phyloP scores from a whole-genome alignment of 768 basidiomycete species.

The Tulasnella sp. region DNA sequence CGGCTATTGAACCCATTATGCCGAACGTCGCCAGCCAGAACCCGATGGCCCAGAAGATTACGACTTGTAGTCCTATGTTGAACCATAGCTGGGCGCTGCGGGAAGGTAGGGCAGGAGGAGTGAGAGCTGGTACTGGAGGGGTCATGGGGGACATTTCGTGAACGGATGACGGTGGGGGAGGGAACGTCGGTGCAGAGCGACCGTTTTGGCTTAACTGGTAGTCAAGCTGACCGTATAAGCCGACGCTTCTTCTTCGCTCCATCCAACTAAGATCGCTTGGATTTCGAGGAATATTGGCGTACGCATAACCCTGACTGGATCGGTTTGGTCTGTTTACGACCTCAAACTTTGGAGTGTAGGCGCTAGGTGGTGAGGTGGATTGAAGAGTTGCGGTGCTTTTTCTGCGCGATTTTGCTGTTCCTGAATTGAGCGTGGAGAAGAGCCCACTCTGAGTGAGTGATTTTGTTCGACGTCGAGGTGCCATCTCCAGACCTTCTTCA shows the following conservation, averaged over 20 bases:
- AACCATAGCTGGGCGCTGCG: neutral
- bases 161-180: neutral
- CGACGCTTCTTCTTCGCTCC: constrained; percentile 57
- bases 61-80: constrained; percentile 2
- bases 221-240: constrained; percentile 57
- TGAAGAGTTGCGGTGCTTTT: neutral
- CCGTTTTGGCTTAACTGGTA: constrained; percentile 42
- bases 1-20: constrained; percentile 32
- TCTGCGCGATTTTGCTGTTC: neutral
- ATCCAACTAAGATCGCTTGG: constrained; percentile 72
- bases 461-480: neutral
- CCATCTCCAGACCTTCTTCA: neutral
- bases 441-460: neutral
- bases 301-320: neutral
- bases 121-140: constrained; percentile 19
- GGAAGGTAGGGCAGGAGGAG: constrained; percentile 17
- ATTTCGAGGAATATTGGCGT: constrained; percentile 31
- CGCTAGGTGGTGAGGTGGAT: neutral
- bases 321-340: constrained; percentile 35
- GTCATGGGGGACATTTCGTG: neutral
- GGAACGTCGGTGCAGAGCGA: neutral
- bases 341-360: constrained; percentile 28
- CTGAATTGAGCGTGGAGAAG: neutral
- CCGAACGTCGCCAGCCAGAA: constrained; percentile 33
- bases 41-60: constrained; percentile 45